phyloP scores from a whole-genome alignment of 192 early-diverging fungal species.

The Piromyces sp. region DNA sequence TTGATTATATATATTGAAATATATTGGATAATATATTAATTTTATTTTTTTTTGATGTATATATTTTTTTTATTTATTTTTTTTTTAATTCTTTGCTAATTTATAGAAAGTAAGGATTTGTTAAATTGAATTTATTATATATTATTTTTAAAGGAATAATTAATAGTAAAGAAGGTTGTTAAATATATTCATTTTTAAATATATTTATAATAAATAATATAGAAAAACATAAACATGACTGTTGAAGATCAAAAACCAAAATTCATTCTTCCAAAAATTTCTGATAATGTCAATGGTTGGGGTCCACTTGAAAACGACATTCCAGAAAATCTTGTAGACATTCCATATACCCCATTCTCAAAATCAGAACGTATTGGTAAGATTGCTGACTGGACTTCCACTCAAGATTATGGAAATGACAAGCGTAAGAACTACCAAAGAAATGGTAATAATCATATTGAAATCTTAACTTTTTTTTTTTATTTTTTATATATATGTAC shows the following conservation, averaged over 20 bases:
- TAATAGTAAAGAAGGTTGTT: too few species aligned
- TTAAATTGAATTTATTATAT: too few species aligned
- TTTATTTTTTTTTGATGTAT: too few species aligned
- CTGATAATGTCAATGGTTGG: conserved; percentile 76
- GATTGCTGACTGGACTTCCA: conserved; percentile 77
- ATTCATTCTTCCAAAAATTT: conserved; percentile 62
- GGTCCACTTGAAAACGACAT: conserved; percentile 48
- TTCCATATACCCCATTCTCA: conserved; percentile 89
- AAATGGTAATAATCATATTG: neutral
- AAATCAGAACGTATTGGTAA: conserved; percentile 89
- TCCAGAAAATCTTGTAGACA: conserved; percentile 45
- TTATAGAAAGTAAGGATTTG: too few species aligned
- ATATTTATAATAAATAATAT: conserved; percentile 1
- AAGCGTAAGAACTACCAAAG: conserved; percentile 7
- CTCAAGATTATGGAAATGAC: conserved; percentile 40
- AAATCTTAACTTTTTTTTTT: too few species aligned
- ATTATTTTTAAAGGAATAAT: too few species aligned
- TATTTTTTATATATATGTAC: too few species aligned
- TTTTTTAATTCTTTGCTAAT: conserved; percentile 15
- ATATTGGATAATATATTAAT: too few species aligned
- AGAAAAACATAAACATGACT: neutral
- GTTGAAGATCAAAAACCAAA: conserved; percentile 9
- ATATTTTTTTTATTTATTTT: neutral
- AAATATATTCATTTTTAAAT: neutral
- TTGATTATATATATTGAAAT: too few species aligned